Conservation (phyloP, 768 basidiomycete genomes). For the Leccinum uliginosum region DNA sequence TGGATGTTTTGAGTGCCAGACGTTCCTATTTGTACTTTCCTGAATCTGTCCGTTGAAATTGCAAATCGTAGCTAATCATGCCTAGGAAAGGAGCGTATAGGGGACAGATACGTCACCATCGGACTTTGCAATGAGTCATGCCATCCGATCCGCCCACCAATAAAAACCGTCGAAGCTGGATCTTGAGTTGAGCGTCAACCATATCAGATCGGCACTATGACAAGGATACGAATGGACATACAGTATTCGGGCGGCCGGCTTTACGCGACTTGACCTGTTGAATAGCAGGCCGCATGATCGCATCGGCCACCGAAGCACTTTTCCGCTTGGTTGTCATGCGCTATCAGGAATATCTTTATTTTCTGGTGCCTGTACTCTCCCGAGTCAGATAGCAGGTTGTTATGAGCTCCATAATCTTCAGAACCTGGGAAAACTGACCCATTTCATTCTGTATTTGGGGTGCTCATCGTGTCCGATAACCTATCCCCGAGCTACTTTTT, state of each 20-base stretch:
- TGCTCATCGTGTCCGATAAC: neutral
- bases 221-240: neutral
- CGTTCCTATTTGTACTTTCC: slow-evolving; percentile 13
- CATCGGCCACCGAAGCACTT: slow-evolving; percentile 7
- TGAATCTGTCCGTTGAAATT: neutral
- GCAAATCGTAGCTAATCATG: neutral
- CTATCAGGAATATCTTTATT: neutral
- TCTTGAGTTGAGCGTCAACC: neutral
- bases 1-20: neutral
- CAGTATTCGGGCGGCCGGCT: slow-evolving; percentile 1
- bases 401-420: slow-evolving; percentile 2
- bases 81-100: slow-evolving; percentile 7
- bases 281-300: neutral
- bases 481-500: neutral
- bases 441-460: neutral
- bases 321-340: neutral
- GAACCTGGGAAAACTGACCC: slow-evolving; percentile 4
- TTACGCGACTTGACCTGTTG: neutral
- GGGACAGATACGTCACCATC: slow-evolving; percentile 5
- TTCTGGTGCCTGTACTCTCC: neutral
- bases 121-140: neutral
- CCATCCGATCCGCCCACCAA: neutral
- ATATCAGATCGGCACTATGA: neutral
- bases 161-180: neutral
- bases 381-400: neutral